Base-by-base conservation (phyloP, 2,329 filamentous ascomycete species). In the Sclerotinia borealis region DNA sequence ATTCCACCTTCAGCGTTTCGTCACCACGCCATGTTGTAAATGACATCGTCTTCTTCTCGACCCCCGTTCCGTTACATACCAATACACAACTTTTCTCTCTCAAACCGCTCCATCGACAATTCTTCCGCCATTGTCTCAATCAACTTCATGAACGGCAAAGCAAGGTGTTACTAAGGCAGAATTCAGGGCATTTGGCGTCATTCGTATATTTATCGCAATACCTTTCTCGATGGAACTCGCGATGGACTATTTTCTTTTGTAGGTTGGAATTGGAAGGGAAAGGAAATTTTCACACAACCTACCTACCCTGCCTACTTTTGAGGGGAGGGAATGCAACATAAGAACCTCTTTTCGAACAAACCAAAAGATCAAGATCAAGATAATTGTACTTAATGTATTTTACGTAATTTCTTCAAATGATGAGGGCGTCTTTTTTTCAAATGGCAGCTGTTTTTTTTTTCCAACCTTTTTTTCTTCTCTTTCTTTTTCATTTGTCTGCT, bases 311-410 rank as follows among this genome's bases (percentile, higher is more conserved):
- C 19, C 39, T 36, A 31, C 11, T 56, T 31, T 45, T 51, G 55
- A 59, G 36, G 34, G 19, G 43, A 49, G 55, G 36, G 52, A 54
- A 25, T 31, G 59, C 37, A 49, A 41, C 11, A 41, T 59, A 55
- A 51, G 22, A 56, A n/a, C 39, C 31, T n/a, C 34, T 56, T 56
- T 41, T 43, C 37, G 27, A 34, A 56, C 52, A 45, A 56, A 34
- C 19, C 45, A 45, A 43, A 45, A 45, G 39, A 45, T 45, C 37
- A 56, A 56, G 52, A 56, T 43, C 39, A 55, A 63, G 51, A 65
- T 63, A 63, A 54, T 49, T 65, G 50, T 63, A 68, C 62, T 68
- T 69, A 69, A 70, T 70, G 68, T 69, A 68, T 70, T 69, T 64
- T 68, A 69, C 59, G 65, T 70, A 70, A 70, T 69, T 68, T 61